Base-by-base conservation (phyloP, 2,329 filamentous ascomycete genomes). In the Fusarium floridanum region DNA sequence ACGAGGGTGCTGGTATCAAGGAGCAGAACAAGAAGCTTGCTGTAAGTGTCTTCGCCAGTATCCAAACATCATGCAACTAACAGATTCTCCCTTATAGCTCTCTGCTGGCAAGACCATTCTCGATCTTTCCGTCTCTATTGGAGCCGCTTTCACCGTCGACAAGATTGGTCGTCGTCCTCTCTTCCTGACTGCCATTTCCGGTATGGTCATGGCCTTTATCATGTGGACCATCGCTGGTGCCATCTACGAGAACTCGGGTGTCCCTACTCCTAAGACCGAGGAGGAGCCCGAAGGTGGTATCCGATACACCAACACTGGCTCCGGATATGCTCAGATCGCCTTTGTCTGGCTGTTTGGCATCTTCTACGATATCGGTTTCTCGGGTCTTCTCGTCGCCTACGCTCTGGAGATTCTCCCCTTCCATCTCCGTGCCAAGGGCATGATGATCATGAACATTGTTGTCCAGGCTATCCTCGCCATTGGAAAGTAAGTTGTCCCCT, bases 371-470 rank as follows among this genome's bases (percentile, higher is more conserved):
- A 88, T 91, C 67, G 89, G 87, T 56, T 91, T 89, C 80, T 90
- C 88, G 0, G 88, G 89, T 57, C 84, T 91, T 48, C 83, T 91
- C 12, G 85, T 90, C 43, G 86, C 87, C 61, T 91, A 91, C 73
- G 86, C 88, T 1, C 85, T 90, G 9, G 90, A 91, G 81, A 83
- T 91, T 36, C 83, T 91, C 17, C 89, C 89, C 0, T 91, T 89
- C 82, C 84, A 86, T 59, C 83, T 90, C 29, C 88, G 90, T 57
- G 88, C 88, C 72, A 89, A 89, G 82, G 88, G 88, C 39, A 88
- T 90, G 84, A 90, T 89, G 85, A 86, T 92, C 74, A 90, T 92
- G 88, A 92, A 92, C 80, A 86, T 92, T 61, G 88, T 87, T 22
- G 86, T 92, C 24, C 90, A 92, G 80, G 89, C 89, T 56, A 85